Conservation (phyloP, 768 basidiomycete genomes). For the Agaricus blazei region DNA sequence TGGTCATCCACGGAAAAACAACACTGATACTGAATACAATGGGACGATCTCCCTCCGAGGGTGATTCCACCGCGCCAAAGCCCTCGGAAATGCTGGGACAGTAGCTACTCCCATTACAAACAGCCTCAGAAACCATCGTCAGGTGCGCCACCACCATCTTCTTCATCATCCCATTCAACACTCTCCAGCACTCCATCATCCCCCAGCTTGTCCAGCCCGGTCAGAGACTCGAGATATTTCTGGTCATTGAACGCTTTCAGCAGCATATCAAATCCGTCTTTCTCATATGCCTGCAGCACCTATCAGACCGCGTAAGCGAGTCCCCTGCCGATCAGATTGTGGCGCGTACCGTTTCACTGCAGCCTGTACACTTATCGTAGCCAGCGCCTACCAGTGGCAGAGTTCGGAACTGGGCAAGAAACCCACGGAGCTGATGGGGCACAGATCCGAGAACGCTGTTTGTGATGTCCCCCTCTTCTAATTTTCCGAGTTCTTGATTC, state of each 20-base stretch:
- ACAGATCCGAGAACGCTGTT: slow-evolving; percentile 74
- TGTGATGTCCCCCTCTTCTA: slow-evolving; percentile 22
- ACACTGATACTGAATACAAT: too few species aligned
- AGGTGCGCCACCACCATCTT: too few species aligned
- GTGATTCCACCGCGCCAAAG: not conserved
- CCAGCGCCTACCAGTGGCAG: slow-evolving; percentile 83
- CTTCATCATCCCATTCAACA: slow-evolving; percentile 76
- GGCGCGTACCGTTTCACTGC: slow-evolving; percentile 63
- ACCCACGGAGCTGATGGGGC: slow-evolving; percentile 93
- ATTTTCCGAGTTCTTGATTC: slow-evolving; percentile 22
- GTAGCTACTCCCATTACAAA: too few species aligned
- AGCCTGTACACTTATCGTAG: slow-evolving; percentile 87
- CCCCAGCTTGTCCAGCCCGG: slow-evolving; percentile 78
- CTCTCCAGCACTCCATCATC: slow-evolving; percentile 66
- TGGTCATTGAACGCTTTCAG: slow-evolving; percentile 78
- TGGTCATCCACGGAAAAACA: not conserved
- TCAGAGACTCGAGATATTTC: slow-evolving; percentile 67
- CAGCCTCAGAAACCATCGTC: slow-evolving; percentile 21
- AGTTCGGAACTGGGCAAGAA: slow-evolving; percentile 81
- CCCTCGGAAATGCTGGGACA: not conserved
- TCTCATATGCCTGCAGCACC: slow-evolving; percentile 80
- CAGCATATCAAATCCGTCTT: slow-evolving; percentile 76
- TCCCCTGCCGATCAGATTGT: too few species aligned
- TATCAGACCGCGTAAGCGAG: slow-evolving; percentile 21
- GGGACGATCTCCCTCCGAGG: too few species aligned